Percentiles rank a stretch among this genome's conserved stretches.
These are phyloP conservation scores for Penicillium roqueforti DNA, from an alignment of 495 filamentous ascomycete species.

Conservation along the genomic window DNA sequence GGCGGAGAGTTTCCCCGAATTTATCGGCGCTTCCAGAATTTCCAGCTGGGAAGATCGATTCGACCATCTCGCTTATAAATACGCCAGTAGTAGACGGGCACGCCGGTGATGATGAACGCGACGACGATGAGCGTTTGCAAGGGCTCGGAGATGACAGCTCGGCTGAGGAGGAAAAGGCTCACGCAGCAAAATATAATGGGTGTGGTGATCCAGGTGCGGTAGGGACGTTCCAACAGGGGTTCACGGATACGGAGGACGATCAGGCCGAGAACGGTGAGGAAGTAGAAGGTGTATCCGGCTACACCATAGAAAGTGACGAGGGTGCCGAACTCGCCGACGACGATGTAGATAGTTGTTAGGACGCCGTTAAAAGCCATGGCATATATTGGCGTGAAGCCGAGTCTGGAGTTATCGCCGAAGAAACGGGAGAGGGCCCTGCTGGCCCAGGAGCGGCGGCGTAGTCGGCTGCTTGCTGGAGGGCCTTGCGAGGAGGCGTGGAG, in stretches of 20 bases:
- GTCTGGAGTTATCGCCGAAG: constrained; percentile 56
- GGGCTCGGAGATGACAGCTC: constrained; percentile 86
- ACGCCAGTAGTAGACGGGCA: constrained; percentile 86
- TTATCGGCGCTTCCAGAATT: constrained; percentile 50
- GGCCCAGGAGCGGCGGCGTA: constrained; percentile 56
- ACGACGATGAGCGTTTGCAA: constrained; percentile 82
- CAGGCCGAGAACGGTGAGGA: constrained; percentile 87
- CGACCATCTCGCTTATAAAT: constrained; percentile 55
- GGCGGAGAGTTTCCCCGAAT: neutral
- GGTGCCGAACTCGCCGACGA: constrained; percentile 85
- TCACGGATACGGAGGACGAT: constrained; percentile 88
- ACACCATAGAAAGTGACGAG: constrained; percentile 96
- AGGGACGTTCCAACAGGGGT: constrained; percentile 81
- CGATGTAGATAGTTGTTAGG: constrained; percentile 70
- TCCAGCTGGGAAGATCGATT: constrained; percentile 51
- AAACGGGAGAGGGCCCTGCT: constrained; percentile 51
- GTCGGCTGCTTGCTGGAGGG: constrained; percentile 30
- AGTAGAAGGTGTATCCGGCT: constrained; percentile 95
- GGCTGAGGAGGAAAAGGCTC: constrained; percentile 81
- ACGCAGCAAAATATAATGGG: constrained; percentile 99
- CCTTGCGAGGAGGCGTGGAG: constrained; percentile 46
- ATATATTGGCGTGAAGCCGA: constrained; percentile 80
- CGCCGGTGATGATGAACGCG: constrained; percentile 73
- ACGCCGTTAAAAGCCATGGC: constrained; percentile 76
- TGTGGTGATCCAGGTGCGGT: constrained; percentile 92